Conservation (phyloP, 2,329 filamentous ascomycete genomes). For the Trichophyton verrucosum region DNA sequence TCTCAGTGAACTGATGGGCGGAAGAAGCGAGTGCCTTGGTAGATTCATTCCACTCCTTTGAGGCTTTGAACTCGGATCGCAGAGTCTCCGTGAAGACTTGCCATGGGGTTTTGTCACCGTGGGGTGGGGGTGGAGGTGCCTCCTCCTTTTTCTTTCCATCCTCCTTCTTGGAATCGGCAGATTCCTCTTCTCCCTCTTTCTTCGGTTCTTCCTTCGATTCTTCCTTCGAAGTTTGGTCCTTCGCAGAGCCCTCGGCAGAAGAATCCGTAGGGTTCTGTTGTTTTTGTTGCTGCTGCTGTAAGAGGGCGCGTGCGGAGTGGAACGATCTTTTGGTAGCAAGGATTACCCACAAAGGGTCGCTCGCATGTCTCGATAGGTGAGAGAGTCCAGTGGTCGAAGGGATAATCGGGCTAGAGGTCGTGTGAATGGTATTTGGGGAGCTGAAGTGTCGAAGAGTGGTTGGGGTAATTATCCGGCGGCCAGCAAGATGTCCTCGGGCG, state of each 20-base stretch:
- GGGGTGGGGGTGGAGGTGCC: slow-evolving; percentile 73
- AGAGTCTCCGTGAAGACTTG: slow-evolving; percentile 98
- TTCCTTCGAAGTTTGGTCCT: slow-evolving; percentile 14
- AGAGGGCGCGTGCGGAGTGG: slow-evolving; percentile 23
- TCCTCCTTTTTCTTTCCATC: slow-evolving; percentile 46
- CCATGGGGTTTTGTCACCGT: slow-evolving; percentile 97
- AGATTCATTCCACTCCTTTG: slow-evolving; percentile 98
- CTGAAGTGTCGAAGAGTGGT: slow-evolving; percentile 16
- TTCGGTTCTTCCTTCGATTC: slow-evolving; percentile 27
- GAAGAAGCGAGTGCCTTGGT: slow-evolving; percentile 87
- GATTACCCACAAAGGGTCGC: slow-evolving; percentile 20
- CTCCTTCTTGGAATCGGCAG: slow-evolving; percentile 21
- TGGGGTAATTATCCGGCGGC: slow-evolving; percentile 25
- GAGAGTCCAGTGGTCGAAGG: slow-evolving; percentile 17
- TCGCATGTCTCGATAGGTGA: background rate
- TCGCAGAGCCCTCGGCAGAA: background rate
- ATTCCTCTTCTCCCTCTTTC: slow-evolving; percentile 17
- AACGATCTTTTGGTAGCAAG: slow-evolving; percentile 29
- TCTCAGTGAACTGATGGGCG: slow-evolving; percentile 84
- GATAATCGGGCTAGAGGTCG: slow-evolving; percentile 24
- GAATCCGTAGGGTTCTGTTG: background rate
- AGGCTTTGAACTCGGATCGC: slow-evolving; percentile 83
- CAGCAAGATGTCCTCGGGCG: slow-evolving; percentile 19
- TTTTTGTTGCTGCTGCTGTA: slow-evolving; percentile 29
- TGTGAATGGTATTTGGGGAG: slow-evolving; percentile 18